phyloP scores from a whole-genome alignment of 1,284 basidiomycete species.

The Malassezia globosa region DNA sequence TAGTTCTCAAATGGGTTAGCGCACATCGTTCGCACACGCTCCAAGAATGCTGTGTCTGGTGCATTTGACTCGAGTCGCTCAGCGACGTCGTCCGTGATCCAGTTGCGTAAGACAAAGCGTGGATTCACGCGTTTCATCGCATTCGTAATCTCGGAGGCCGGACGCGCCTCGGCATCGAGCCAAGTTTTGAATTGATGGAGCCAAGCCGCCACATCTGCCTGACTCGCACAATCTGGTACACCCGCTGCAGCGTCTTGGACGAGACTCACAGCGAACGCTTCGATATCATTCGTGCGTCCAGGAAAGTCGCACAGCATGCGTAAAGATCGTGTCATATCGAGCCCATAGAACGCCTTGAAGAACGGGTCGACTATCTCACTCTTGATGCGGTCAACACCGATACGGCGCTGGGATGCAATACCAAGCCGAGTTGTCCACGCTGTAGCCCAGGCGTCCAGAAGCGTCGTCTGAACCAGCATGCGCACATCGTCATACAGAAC shows the following conservation, averaged over 20 bases:
- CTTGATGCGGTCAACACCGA: conserved; percentile 15
- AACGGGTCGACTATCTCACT: conserved; percentile 19
- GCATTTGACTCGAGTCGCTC: conserved; percentile 25
- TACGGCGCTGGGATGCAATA: conserved; percentile 9
- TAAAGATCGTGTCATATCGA: conserved; percentile 30
- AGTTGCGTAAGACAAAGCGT: conserved; percentile 40
- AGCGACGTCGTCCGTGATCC: conserved; percentile 39
- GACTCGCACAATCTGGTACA: background rate
- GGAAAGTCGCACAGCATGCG: conserved; percentile 22
- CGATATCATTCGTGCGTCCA: conserved; percentile 4
- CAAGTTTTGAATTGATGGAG: conserved; percentile 24
- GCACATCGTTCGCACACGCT: conserved; percentile 34
- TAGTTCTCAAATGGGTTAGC: conserved; percentile 31
- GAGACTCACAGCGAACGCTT: background rate
- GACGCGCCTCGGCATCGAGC: conserved; percentile 20
- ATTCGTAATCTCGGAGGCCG: conserved; percentile 15
- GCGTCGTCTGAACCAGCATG: conserved; percentile 24
- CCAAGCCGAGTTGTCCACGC: conserved; percentile 29
- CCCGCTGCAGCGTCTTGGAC: background rate
- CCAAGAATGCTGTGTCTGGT: conserved; percentile 33
- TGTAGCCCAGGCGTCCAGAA: conserved; percentile 30
- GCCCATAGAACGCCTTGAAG: conserved; percentile 22
- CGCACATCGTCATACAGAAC: conserved; percentile 3
- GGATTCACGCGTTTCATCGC: conserved; percentile 31
- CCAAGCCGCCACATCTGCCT: conserved; percentile 21